phyloP scores from a whole-genome alignment of 2,329 filamentous ascomycete genomes.

The Aplosporella prunicola region DNA sequence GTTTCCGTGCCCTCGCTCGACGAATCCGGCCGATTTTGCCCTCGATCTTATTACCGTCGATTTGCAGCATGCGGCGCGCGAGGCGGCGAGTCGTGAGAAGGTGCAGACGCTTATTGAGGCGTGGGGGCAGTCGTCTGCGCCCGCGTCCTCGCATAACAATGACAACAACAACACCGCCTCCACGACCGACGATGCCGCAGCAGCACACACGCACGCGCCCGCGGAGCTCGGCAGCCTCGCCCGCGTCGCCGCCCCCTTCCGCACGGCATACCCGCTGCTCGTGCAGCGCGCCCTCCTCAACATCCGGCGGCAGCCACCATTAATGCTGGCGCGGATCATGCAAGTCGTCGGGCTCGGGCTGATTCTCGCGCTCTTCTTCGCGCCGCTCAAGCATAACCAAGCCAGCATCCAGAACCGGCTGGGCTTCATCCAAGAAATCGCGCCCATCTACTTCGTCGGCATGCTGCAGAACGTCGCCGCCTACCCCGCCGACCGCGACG shows the following conservation, averaged over 20 bases:
- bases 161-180: neutral
- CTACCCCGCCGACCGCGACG: slow-evolving; percentile 62
- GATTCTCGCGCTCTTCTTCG: slow-evolving; percentile 46
- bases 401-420: slow-evolving; percentile 62
- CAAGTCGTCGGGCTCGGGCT: slow-evolving; percentile 29
- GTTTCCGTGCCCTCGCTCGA: slow-evolving; percentile 56
- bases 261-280: slow-evolving; percentile 56
- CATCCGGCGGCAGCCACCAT: slow-evolving; percentile 29
- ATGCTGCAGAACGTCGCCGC: slow-evolving; percentile 73
- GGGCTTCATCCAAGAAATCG: slow-evolving; percentile 63
- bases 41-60: slow-evolving; percentile 70
- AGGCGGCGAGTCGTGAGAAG: slow-evolving; percentile 52
- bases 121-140: too few relatives aligned
- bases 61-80: slow-evolving; percentile 54
- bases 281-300: slow-evolving; percentile 60
- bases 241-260: slow-evolving; percentile 53
- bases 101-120: slow-evolving; percentile 52
- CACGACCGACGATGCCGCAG: neutral
- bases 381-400: slow-evolving; percentile 60
- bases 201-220: slow-evolving; percentile 40
- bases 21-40: slow-evolving; percentile 70
- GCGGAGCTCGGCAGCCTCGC: slow-evolving; percentile 63
- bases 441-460: slow-evolving; percentile 63
- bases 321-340: slow-evolving; percentile 28
- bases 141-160: slow-evolving; percentile 15